Evolutionary conservation across 2,329 filamentous ascomycete species (phyloP).

Genomic region (Cordyceps farinosa): DNA sequence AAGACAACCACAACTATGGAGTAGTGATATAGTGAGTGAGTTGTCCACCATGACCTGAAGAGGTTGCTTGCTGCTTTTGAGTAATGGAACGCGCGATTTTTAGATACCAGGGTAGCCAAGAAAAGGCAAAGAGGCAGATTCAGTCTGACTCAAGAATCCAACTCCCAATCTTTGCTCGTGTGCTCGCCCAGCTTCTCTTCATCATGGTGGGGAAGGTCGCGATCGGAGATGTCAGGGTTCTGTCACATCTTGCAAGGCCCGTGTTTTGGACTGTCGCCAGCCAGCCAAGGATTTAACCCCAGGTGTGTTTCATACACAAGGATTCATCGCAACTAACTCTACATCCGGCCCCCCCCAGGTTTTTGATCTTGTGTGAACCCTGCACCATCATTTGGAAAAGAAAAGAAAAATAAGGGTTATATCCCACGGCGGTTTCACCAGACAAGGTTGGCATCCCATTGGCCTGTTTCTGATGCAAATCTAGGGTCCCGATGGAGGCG

Average conservation of each 20-base stretch:
- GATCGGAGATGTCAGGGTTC: background rate
- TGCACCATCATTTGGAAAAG: background rate
- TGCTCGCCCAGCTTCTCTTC: background rate
- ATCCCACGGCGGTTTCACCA: background rate
- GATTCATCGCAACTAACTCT: background rate
- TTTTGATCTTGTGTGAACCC: background rate
- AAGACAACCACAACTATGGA: background rate
- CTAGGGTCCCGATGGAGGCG: background rate
- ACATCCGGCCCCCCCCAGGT: background rate
- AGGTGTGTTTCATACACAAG: background rate
- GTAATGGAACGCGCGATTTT: no score
- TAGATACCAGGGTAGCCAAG: no score
- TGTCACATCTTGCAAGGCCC: background rate
- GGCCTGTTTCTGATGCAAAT: background rate
- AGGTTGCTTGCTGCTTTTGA: no score
- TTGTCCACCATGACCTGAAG: background rate
- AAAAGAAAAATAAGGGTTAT: background rate
- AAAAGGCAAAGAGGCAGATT: no score
- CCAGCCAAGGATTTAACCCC: background rate
- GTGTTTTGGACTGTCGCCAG: background rate
- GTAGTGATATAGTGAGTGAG: no score
- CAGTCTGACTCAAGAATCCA: background rate
- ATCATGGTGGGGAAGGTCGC: no score
- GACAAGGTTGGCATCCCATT: background rate
- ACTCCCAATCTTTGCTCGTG: background rate